These are phyloP conservation scores for Orbilia brochopaga DNA, from an alignment of 2,329 filamentous ascomycete species.

Conservation along the genomic window DNA sequence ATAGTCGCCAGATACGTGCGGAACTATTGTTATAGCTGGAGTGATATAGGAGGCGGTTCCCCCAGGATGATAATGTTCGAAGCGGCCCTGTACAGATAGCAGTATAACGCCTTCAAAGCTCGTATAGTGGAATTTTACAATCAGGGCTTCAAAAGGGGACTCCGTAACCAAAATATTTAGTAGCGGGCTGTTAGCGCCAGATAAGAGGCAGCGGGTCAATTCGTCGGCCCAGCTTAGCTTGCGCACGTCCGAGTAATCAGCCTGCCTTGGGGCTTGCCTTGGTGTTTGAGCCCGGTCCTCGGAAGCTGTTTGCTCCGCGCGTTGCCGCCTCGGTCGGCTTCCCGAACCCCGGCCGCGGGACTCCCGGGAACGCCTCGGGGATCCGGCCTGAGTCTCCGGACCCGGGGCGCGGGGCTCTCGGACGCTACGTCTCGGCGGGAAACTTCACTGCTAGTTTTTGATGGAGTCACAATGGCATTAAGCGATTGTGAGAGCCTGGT, in stretches of 20 bases:
- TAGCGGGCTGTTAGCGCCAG: conserved; percentile 4
- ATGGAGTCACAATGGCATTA: no score
- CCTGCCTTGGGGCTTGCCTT: neutral
- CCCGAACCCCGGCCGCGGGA: neutral
- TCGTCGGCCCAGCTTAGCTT: neutral
- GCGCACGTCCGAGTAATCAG: neutral
- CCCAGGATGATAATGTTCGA: no score
- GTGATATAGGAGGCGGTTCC: neutral
- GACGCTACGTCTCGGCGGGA: no score
- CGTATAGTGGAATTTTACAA: neutral
- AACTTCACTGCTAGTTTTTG: no score
- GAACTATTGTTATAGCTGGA: neutral
- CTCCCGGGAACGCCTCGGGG: neutral
- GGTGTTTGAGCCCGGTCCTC: neutral
- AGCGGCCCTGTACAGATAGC: no score
- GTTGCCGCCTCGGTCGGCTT: neutral
- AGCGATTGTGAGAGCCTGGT: no score
- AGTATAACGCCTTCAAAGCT: no score
- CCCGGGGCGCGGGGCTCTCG: conserved; percentile 1
- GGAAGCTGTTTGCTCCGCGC: neutral
- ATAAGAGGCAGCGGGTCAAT: conserved; percentile 3
- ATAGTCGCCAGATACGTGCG: neutral
- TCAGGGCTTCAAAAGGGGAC: neutral
- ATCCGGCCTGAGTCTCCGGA: no score
- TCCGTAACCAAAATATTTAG: neutral